phyloP scores from a whole-genome alignment of 768 basidiomycete genomes.

The Rhodotorula babjevae region DNA sequence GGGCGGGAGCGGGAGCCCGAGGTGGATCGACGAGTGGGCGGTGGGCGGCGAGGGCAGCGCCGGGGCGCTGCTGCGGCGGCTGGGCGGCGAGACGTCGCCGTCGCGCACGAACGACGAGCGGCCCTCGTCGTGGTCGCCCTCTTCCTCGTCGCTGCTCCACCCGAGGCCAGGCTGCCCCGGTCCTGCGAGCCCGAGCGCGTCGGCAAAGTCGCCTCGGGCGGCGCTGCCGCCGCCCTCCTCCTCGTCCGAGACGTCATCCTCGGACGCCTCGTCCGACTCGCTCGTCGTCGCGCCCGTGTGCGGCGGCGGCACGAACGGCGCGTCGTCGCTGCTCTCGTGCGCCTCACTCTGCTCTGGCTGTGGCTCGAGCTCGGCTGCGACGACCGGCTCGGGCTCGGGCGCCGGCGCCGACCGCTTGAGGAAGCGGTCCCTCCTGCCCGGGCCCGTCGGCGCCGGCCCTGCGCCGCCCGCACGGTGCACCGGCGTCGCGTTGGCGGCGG shows the following conservation, averaged over 20 bases:
- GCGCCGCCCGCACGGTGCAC: background rate
- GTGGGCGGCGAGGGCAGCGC: background rate
- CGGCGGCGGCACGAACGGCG: constrained; percentile 1
- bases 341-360: too few relatives aligned
- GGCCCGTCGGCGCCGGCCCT: background rate
- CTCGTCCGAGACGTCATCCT: background rate
- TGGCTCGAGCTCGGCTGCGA: too few relatives aligned
- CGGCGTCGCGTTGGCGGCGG: background rate
- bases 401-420: constrained; percentile 7
- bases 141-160: constrained; percentile 10
- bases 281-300: background rate
- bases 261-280: background rate
- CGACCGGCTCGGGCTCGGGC: background rate
- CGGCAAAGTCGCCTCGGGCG: background rate
- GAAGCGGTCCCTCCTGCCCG: background rate
- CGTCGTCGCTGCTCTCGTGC: background rate
- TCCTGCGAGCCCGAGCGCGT: background rate
- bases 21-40: background rate
- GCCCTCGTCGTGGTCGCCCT: background rate
- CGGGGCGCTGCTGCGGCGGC: background rate
- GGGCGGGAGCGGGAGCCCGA: constrained; percentile 17
- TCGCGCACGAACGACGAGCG: background rate
- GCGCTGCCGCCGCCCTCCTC: background rate
- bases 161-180: background rate
- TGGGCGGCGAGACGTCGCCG: background rate